These are phyloP conservation scores for Taphrina pruni DNA, from an alignment of 1,139 yeast species.

Conservation along the genomic window DNA sequence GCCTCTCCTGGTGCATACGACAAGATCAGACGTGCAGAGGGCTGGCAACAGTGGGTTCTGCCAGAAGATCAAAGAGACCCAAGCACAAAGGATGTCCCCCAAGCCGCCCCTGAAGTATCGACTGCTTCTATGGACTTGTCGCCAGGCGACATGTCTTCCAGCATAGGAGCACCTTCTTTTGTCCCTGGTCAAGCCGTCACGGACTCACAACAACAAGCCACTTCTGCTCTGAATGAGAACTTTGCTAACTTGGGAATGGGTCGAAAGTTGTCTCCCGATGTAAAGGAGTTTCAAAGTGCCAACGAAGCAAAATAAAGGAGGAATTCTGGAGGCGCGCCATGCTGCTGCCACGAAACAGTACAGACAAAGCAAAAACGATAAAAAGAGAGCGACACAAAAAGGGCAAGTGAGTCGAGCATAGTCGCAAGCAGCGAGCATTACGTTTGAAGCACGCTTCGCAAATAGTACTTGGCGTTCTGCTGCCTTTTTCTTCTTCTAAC, in stretches of 20 bases:
- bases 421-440: constrained; percentile 15
- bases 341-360: background rate
- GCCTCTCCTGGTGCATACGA: constrained; percentile 50
- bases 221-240: constrained; percentile 16
- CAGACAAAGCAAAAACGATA: background rate
- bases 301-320: constrained; percentile 2
- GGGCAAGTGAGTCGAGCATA: constrained; percentile 9
- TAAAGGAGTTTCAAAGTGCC: constrained; percentile 20
- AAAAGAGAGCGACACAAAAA: background rate
- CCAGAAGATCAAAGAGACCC: constrained; percentile 41
- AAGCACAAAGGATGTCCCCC: constrained; percentile 16
- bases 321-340: background rate
- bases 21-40: constrained; percentile 43
- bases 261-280: constrained; percentile 25
- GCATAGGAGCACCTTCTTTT: constrained; percentile 23
- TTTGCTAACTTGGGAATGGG: constrained; percentile 35
- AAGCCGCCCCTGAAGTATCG: constrained; percentile 5
- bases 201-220: constrained; percentile 1
- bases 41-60: constrained; percentile 44
- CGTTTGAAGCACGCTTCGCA: background rate
- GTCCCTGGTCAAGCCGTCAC: constrained; percentile 28
- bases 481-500: background rate
- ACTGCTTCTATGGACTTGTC: background rate
- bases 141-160: constrained; percentile 6
- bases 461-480: constrained; percentile 13